These are phyloP conservation scores for Glycyrrhiza uralensis DNA, from an alignment of 306 rosid genomes.

Conservation along the genomic window DNA sequence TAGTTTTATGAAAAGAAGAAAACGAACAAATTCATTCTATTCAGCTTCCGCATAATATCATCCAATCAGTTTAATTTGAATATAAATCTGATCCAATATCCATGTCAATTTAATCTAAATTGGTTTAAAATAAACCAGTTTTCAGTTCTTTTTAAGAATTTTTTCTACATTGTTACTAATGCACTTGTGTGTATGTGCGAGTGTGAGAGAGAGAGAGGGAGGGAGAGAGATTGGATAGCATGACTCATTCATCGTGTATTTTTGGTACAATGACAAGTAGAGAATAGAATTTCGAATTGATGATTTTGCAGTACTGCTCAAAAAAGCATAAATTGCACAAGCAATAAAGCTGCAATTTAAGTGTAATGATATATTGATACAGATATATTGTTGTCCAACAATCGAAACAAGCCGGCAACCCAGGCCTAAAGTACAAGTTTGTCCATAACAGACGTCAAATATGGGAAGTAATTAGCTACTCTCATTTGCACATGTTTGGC, in stretches of 20 bases:
- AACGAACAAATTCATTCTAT: too few relatives aligned
- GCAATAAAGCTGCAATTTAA: conserved; percentile 14
- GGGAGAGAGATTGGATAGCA: too few relatives aligned
- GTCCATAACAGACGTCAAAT: neutral
- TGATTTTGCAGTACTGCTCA: neutral
- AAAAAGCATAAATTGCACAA: neutral
- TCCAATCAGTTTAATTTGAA: too few relatives aligned
- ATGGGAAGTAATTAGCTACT: conserved; percentile 16
- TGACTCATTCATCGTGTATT: neutral
- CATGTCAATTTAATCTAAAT: too few relatives aligned
- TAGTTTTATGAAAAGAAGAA: too few relatives aligned
- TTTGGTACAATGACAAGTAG: neutral
- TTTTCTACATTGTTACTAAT: too few relatives aligned
- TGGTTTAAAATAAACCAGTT: too few relatives aligned
- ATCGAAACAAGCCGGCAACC: conserved; percentile 14
- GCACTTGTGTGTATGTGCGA: too few relatives aligned
- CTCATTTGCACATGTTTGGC: neutral
- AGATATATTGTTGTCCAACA: conserved; percentile 14
- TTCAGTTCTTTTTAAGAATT: too few relatives aligned
- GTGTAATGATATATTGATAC: neutral
- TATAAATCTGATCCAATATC: too few relatives aligned
- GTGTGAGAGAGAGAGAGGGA: too few relatives aligned
- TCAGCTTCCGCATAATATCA: too few relatives aligned
- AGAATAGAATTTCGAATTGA: neutral
- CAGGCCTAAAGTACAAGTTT: conserved; percentile 10